Percentiles rank a stretch among this genome's conserved stretches.
These are phyloP conservation scores for Colletotrichum siamense DNA, from an alignment of 2,329 filamentous ascomycete genomes.

Conservation along the genomic window DNA sequence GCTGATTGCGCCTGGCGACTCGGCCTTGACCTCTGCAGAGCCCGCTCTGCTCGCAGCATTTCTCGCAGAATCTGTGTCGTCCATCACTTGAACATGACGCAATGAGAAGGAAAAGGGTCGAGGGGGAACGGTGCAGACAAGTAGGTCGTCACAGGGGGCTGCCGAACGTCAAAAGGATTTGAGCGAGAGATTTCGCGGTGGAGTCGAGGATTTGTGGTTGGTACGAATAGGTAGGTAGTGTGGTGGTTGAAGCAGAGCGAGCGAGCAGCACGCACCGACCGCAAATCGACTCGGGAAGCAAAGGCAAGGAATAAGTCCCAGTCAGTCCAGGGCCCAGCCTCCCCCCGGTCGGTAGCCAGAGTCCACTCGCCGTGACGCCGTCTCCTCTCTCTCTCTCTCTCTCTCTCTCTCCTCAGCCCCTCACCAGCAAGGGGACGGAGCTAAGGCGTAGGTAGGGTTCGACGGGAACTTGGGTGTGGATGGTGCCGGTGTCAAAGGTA, in stretches of 20 bases:
- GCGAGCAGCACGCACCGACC: neutral
- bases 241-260: neutral
- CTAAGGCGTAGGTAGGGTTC: neutral
- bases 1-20: constrained; percentile 18
- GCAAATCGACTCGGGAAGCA: neutral
- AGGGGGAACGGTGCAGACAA: neutral
- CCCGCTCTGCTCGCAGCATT: constrained; percentile 22
- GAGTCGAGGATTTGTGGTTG: neutral
- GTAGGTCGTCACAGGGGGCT: constrained; percentile 10
- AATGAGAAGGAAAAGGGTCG: neutral
- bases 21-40: constrained; percentile 22
- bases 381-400: neutral
- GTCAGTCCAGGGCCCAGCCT: neutral
- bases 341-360: constrained; percentile 8
- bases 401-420: neutral
- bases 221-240: neutral
- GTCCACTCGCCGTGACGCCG: neutral
- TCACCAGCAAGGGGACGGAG: constrained; percentile 12
- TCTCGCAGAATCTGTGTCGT: constrained; percentile 21
- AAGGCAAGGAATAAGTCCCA: neutral
- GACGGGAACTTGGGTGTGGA: neutral
- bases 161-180: constrained; percentile 14
- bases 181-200: constrained; percentile 22
- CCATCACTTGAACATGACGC: constrained; percentile 21
- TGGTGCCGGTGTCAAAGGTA: neutral